Evolutionary conservation across 306 rosid species (phyloP), one percentile per base, ranked within the genome.

Genomic region (Abrus precatorius): DNA sequence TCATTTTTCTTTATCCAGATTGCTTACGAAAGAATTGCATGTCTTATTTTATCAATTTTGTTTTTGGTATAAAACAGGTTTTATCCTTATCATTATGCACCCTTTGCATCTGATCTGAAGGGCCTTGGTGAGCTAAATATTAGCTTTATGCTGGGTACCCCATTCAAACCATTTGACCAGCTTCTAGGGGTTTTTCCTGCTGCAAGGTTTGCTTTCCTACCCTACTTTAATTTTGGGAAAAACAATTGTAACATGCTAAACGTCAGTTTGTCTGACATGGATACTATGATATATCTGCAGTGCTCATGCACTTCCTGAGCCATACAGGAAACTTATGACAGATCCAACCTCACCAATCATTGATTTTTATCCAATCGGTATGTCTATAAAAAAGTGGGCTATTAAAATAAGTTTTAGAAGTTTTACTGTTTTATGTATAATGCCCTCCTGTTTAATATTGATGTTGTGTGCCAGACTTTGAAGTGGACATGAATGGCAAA

Each of bases 401-500:
- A 9, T 69, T 28, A 30, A 68, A 36, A 5, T 29, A 65, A 28
- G 9, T 74, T 66, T 38, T 49, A 27, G 45, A 67, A 55, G 5
- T 38, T 78, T 68, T 61, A 63, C 13, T 61, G 55, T 47, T 5
- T 68, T 43, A 9, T 64, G 36, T 67, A 43, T 34, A 36, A 59
- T 50, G 7, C 62, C 76, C 53, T 47, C 38, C 63, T 69, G 59
- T 38, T 65, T 82, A 63, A 85, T 75, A 38, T 82, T 73, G 43
- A 34, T 81, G 33, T 70, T 56, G 10, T 41, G n/a, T 85, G 20
- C 32, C 98, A 93, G 99, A 96, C 74, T 96, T 96, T 85, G 98
- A 96, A 66, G 99, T 96, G 84, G 99, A 96, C 88, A 96, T 96
- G 99, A 96, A 93, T 83, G 99, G 99, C 10, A 96, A 93, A 89